Evolutionary conservation across 2,329 filamentous ascomycete species (phyloP), one percentile per base, ranked within the genome.

Genomic region (Teratosphaeria gauchensis): DNA sequence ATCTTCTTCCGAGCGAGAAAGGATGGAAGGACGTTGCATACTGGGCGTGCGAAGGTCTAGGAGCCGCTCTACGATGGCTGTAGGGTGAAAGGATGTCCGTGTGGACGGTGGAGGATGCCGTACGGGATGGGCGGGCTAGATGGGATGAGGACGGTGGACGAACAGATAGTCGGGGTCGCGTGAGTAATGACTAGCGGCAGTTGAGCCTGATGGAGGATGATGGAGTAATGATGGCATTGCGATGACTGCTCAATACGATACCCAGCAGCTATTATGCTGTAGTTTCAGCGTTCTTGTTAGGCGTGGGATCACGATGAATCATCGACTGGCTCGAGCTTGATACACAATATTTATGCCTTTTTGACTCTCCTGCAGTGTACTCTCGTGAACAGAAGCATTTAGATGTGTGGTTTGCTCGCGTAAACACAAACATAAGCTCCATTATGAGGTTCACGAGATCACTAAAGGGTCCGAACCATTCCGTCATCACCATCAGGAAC

Each of bases 1-100:
- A 82, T 86, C 69, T 90, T 84, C 79, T 84, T 77, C 71, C 76
- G 74, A 61, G 76, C 82, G 66, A 78, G 81, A 53, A 71, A 78
- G 84, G 56, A 56, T 53, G 56, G 60, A 81, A 74, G 65, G 58
- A 69, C 68, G 14, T 46, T 70, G 58, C 68, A 71, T 56, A 71
- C 69, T n/a, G 69, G 68, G 28, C 64, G 68, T 24, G 66, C 60
- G 14, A 66, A 67, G 58, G 69, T 71, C 53, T 72, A 72, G 67
- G 64, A 60, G 54, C 53, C 54, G 42, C 16, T 21, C 5, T 48
- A 19, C 19, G 42, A 48, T n/a, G 42, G 5, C 8, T 48, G 42
- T 11, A 48, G 42, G 42, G 42, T 48, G 19, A 48, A 48, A n/a
- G 42, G 42, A 8, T 48, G 42, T 21, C 42, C 42, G 30, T 46